Conservation (phyloP, 805 yeast species). For the Metschnikowia amazonensis region DNA sequence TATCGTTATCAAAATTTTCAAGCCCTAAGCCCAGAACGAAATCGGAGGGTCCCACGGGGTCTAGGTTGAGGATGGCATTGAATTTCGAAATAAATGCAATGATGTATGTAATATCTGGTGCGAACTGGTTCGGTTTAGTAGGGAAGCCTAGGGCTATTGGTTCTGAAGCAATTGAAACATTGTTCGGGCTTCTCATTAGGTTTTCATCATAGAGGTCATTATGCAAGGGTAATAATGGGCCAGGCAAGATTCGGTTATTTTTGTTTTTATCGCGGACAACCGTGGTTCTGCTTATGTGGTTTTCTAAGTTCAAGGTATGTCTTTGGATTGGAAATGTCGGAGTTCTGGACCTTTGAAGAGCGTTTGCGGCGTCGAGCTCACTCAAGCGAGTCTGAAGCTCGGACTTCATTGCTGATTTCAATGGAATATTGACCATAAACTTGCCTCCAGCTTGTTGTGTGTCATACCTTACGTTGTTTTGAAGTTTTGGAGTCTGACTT, state of each 20-base stretch:
- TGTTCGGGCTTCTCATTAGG: constrained; percentile 18
- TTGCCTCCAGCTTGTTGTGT: background rate
- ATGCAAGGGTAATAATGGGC: constrained; percentile 34
- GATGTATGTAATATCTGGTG: constrained; percentile 32
- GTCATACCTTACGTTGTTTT: constrained; percentile 1
- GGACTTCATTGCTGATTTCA: background rate
- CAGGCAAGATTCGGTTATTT: constrained; percentile 34
- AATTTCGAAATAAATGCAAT: constrained; percentile 33
- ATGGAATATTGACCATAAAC: constrained; percentile 1
- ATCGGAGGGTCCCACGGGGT: constrained; percentile 34
- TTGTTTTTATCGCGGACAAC: constrained; percentile 27
- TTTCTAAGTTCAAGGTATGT: constrained; percentile 1
- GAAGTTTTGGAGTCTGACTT: background rate
- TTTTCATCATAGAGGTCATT: constrained; percentile 39
- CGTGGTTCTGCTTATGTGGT: constrained; percentile 26
- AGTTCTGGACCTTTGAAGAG: constrained; percentile 1
- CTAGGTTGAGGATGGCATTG: constrained; percentile 21
- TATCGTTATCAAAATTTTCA: background rate
- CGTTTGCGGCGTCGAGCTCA: constrained; percentile 4
- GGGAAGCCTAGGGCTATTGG: constrained; percentile 36
- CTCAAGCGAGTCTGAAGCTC: constrained; percentile 1
- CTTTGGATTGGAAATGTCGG: constrained; percentile 1
- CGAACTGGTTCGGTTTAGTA: constrained; percentile 23
- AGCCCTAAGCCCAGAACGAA: constrained; percentile 36
- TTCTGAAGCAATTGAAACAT: constrained; percentile 21